A percentile compares a stretch with the other conserved stretches of the same genome.
phyloP scores from a whole-genome alignment of 164 flowering plant species.

The Kalanchoe fedtschenkoi region DNA sequence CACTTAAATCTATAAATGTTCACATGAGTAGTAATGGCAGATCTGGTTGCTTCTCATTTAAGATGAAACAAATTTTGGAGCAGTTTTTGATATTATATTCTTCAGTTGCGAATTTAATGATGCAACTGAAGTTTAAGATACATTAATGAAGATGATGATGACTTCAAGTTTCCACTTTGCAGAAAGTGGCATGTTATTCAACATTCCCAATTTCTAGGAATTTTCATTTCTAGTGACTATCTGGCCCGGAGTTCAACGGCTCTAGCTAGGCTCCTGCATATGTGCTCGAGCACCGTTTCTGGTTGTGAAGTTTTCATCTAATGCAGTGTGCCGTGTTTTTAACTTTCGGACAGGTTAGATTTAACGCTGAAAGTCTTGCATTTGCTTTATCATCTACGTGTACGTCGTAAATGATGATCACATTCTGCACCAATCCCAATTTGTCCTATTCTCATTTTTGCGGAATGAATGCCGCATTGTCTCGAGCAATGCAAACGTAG shows the following conservation, averaged over 20 bases:
- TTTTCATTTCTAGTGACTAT: background rate
- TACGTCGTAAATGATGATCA: background rate
- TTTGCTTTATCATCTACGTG: background rate
- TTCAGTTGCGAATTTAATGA: too few relatives aligned
- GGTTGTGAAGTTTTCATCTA: conserved; percentile 1
- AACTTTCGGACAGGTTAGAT: too few relatives aligned
- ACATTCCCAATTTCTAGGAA: background rate
- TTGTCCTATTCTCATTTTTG: background rate
- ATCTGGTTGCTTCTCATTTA: background rate
- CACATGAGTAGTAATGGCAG: background rate
- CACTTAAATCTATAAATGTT: background rate
- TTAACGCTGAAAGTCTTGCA: background rate
- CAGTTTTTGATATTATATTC: background rate
- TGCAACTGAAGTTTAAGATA: background rate
- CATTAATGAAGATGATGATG: background rate
- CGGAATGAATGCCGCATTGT: background rate
- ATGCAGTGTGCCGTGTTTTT: background rate
- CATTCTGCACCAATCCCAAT: background rate
- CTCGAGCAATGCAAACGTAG: conserved; percentile 1
- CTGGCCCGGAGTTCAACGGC: background rate
- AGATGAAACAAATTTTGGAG: background rate
- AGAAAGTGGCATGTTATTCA: too few relatives aligned
- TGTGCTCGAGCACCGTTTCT: background rate
- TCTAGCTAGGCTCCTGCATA: background rate
- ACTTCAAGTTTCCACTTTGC: background rate